These are phyloP conservation scores for Schizothecium vesticola DNA, from an alignment of 495 filamentous ascomycete genomes.

Conservation along the genomic window DNA sequence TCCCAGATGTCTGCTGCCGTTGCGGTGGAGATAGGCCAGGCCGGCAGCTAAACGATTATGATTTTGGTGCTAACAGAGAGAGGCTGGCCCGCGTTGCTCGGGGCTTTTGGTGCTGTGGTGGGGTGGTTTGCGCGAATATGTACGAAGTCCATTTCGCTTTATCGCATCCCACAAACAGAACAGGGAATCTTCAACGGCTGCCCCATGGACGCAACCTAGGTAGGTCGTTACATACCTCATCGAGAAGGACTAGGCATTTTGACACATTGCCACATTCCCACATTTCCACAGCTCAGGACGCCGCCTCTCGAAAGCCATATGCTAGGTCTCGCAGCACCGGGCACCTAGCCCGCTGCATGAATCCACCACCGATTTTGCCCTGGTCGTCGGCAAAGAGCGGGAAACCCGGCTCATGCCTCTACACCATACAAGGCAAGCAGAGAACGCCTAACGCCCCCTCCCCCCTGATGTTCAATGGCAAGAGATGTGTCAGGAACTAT, in stretches of 20 bases:
- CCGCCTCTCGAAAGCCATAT: not conserved
- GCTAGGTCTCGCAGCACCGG: not conserved
- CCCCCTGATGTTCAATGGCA: not conserved
- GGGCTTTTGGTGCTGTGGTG: not conserved
- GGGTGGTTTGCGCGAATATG: constrained; percentile 33
- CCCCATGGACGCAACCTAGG: not conserved
- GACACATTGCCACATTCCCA: not conserved
- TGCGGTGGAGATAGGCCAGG: constrained; percentile 28
- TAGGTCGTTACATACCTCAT: not conserved
- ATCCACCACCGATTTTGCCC: not conserved
- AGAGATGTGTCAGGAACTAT: not conserved
- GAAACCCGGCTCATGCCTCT: not conserved
- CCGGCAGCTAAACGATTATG: constrained; percentile 24
- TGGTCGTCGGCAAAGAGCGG: not conserved
- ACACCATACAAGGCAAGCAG: not conserved
- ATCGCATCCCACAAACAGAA: not conserved
- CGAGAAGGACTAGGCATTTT: not conserved
- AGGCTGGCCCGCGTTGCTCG: not conserved
- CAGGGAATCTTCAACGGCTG: not conserved
- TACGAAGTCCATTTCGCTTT: constrained; percentile 11
- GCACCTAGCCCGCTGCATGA: not conserved
- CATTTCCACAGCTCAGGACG: not conserved
- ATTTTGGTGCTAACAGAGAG: constrained; percentile 9
- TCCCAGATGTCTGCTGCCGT: constrained; percentile 20
- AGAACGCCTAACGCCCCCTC: no score